Conservation (phyloP, 768 basidiomycete species). For the Rhodotorula babjevae region DNA sequence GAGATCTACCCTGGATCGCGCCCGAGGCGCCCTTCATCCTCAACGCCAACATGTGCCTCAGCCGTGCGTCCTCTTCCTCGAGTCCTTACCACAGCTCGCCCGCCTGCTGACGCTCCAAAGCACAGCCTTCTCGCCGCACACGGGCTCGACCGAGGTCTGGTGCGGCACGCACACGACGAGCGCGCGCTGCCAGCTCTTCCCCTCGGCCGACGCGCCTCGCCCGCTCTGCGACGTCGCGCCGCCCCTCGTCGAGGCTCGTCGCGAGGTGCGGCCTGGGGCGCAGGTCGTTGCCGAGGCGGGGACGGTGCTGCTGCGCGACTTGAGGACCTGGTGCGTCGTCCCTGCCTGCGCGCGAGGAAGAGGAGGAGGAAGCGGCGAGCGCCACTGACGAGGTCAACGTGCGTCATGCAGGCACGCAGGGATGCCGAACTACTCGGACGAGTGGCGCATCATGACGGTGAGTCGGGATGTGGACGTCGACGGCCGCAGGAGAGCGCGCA, state of each 20-base stretch:
- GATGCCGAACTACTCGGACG: slow-evolving; percentile 19
- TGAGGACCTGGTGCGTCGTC: slow-evolving; percentile 3
- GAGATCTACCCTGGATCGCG: slow-evolving; percentile 6
- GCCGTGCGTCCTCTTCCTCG: too few relatives aligned
- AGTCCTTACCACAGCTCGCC: too few relatives aligned
- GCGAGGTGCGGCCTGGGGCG: neutral
- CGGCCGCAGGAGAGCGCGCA: too few relatives aligned
- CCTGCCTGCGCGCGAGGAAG: too few relatives aligned
- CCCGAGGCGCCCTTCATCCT: neutral
- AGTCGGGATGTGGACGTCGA: too few relatives aligned
- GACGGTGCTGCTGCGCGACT: slow-evolving; percentile 6
- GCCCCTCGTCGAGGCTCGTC: neutral
- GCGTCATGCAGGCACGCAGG: slow-evolving; percentile 5
- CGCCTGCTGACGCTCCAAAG: too few relatives aligned
- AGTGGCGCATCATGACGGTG: slow-evolving; percentile 19
- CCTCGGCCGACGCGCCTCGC: neutral
- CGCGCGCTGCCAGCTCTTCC: neutral
- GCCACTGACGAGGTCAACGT: too few relatives aligned
- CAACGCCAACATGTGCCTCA: too few relatives aligned
- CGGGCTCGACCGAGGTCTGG: slow-evolving; percentile 19
- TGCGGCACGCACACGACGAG: slow-evolving; percentile 3
- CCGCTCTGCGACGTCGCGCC: slow-evolving; percentile 13
- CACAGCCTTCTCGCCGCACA: slow-evolving; percentile 16
- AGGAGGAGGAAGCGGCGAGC: too few relatives aligned
- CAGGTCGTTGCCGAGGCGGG: slow-evolving; percentile 6